A percentile compares a stretch with the other conserved stretches of the same genome.
These are phyloP conservation scores for Pseudonitzschia pungens DNA, from an alignment of 108 stramenopile genomes.

Conservation along the genomic window DNA sequence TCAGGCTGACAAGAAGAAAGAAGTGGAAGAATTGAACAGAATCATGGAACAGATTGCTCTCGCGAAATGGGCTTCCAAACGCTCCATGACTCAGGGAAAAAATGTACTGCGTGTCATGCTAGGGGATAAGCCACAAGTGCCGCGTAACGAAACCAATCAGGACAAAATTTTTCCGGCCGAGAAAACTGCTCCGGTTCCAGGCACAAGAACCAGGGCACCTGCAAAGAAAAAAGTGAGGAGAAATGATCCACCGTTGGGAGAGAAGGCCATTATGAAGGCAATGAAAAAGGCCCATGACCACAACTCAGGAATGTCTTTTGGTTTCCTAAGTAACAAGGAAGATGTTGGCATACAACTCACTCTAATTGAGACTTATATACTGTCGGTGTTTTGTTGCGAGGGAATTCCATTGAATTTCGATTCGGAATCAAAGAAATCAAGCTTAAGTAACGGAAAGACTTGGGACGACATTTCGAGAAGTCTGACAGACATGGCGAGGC, in stretches of 20 bases:
- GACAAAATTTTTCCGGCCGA: constrained; percentile 10
- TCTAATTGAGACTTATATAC: constrained; percentile 29
- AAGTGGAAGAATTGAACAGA: constrained; percentile 15
- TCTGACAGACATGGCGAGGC: constrained; percentile 1
- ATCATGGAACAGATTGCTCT: constrained; percentile 28
- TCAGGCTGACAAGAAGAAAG: constrained; percentile 5
- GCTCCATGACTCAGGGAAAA: constrained; percentile 21
- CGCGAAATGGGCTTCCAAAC: constrained; percentile 11
- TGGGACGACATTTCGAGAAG: constrained; percentile 4
- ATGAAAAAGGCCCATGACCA: constrained; percentile 30
- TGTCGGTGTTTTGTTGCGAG: constrained; percentile 23
- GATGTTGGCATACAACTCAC: constrained; percentile 31
- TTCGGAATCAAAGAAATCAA: constrained; percentile 5
- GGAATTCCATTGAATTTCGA: constrained; percentile 26
- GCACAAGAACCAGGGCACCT: background rate
- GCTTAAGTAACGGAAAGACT: background rate
- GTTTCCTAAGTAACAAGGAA: constrained; percentile 20
- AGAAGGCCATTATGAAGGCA: constrained; percentile 28
- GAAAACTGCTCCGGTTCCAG: constrained; percentile 2
- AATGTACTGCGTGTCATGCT: constrained; percentile 38
- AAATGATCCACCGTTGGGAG: constrained; percentile 24
- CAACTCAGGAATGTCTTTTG: constrained; percentile 3
- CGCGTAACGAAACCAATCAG: background rate
- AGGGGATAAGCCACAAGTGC: constrained; percentile 17
- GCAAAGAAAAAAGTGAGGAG: constrained; percentile 7